Base-by-base conservation (phyloP, 2,329 filamentous ascomycete genomes). In the Coniochaeta prunicola region DNA sequence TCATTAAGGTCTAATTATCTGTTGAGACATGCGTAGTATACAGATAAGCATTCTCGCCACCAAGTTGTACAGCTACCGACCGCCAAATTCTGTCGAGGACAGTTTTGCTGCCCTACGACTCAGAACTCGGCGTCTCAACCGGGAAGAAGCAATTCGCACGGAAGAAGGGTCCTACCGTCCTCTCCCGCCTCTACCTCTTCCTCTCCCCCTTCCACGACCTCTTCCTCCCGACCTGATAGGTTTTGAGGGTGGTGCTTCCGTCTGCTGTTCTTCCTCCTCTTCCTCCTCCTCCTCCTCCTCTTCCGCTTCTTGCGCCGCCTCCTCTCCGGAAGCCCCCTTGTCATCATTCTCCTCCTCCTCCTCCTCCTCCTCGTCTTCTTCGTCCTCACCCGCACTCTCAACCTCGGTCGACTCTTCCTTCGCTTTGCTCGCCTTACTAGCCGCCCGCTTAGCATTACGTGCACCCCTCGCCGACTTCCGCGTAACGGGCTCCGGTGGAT, bases 361-460 rank as follows among this genome's bases (percentile, higher is more conserved):
- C n/a, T 69, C 71, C 6, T 68, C 69, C 19, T 72, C 71, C 36
- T 38, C 36, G 5, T n/a, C 36, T 9, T 38, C 61, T 48, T 65
- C 66, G n/a, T 69, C 70, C 7, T 68, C 69, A 19, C 71, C 71
- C 38, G 67, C 66, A 31, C 64, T 66, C 31, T 68, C 65, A 54
- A 70, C 65, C 34, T 72, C 70, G 31, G 67, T 66, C 15, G 70
- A 71, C 57, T 72, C 73, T 53, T 68, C 69, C 63, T 73, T 72
- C 6, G 69, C 65, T 64, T 77, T 77, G 8, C 66, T 62, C 13
- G 72, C 75, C 57, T 76, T 76, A 26, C 73, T 76, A 13, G 73
- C 73, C 0, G 73, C 74, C 53, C 77, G 74, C 64, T 78, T 77
- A 62, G 75, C 71, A 60, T 77, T 73, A 59, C 77, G 67, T 1